These are phyloP conservation scores for Esteya vermicola DNA, from an alignment of 2,329 filamentous ascomycete genomes.

Conservation along the genomic window DNA sequence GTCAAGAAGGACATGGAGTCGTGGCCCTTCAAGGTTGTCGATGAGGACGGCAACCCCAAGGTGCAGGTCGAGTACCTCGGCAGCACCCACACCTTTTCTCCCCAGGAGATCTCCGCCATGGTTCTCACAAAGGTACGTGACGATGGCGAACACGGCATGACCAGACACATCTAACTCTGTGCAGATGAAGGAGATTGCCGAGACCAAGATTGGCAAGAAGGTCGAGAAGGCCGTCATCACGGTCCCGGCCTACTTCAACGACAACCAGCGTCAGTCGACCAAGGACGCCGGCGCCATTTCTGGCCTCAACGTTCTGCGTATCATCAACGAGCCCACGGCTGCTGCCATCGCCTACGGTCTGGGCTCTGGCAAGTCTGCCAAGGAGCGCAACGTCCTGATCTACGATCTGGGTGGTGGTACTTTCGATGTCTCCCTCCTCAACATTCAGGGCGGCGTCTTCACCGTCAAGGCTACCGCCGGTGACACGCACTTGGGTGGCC, in stretches of 20 bases:
- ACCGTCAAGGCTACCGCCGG: constrained; percentile 96
- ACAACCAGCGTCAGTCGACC: constrained; percentile 98
- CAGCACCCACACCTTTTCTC: constrained; percentile 90
- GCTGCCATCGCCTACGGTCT: constrained; percentile 98
- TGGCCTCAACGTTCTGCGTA: constrained; percentile 96
- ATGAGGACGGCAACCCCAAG: constrained; percentile 75
- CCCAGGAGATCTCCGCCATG: constrained; percentile 99
- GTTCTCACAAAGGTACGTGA: constrained; percentile 78
- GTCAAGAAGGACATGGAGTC: constrained; percentile 99
- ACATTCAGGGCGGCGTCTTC: constrained; percentile 99
- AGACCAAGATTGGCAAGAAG: constrained; percentile 97
- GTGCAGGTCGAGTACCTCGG: constrained; percentile 93
- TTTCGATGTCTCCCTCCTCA: constrained; percentile 98
- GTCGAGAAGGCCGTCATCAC: constrained; percentile 98
- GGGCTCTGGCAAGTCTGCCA: constrained; percentile 83
- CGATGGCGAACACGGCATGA: background rate
- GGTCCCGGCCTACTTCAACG: constrained; percentile 99
- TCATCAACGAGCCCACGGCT: constrained; percentile 99
- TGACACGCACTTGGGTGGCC: constrained; percentile 91
- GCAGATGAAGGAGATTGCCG: constrained; percentile 98
- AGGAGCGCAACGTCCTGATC: constrained; percentile 98
- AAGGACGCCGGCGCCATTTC: constrained; percentile 98
- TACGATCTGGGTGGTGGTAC: constrained; percentile 99
- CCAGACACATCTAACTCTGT: constrained; percentile 3
- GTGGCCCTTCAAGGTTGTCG: constrained; percentile 98